These are phyloP conservation scores for Ogataea glucozyma DNA, from an alignment of 805 yeast genomes.

Conservation along the genomic window DNA sequence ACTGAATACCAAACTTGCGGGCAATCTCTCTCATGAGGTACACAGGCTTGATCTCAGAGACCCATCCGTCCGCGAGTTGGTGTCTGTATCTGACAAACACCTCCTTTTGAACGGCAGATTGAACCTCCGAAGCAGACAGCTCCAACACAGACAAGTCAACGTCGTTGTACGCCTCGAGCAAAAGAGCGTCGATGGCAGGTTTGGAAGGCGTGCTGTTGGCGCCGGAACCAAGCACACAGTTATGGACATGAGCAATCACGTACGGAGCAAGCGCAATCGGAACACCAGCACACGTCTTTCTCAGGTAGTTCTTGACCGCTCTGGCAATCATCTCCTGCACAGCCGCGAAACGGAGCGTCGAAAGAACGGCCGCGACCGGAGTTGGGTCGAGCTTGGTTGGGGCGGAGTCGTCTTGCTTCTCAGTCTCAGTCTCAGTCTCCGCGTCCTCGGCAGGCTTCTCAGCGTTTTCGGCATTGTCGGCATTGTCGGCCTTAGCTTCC, in stretches of 20 bases:
- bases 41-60: constrained; percentile 35
- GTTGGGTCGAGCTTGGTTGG: constrained; percentile 42
- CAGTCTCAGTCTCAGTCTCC: constrained; percentile 18
- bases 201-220: constrained; percentile 42
- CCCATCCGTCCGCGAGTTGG: constrained; percentile 53
- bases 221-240: constrained; percentile 59
- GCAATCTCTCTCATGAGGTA: constrained; percentile 70
- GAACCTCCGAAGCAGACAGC: constrained; percentile 45
- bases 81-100: constrained; percentile 66
- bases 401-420: constrained; percentile 33
- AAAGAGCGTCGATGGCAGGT: constrained; percentile 45
- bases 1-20: constrained; percentile 81
- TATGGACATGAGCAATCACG: constrained; percentile 69
- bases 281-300: constrained; percentile 43
- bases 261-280: constrained; percentile 59
- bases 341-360: constrained; percentile 49
- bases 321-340: constrained; percentile 77
- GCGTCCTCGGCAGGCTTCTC: constrained; percentile 31
- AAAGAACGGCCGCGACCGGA: constrained; percentile 44
- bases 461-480: constrained; percentile 34
- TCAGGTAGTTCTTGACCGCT: constrained; percentile 72
- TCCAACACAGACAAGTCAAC: constrained; percentile 45
- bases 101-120: constrained; percentile 48
- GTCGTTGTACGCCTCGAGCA: constrained; percentile 43
- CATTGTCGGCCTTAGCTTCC: constrained; percentile 34